phyloP scores from a whole-genome alignment of 495 filamentous ascomycete species.

The Xylaria scruposa region DNA sequence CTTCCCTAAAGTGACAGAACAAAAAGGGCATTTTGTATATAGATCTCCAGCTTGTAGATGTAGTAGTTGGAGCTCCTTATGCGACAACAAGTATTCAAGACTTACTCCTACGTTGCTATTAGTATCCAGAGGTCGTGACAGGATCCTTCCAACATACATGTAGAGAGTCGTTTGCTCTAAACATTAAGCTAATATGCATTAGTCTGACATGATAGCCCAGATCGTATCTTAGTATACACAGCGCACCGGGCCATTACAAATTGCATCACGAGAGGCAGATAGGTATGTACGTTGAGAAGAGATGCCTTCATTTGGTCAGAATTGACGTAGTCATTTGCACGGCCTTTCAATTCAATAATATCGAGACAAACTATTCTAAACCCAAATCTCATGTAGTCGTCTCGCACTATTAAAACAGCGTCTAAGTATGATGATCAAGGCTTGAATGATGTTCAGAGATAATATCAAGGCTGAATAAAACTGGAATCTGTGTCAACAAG shows the following conservation, averaged over 20 bases:
- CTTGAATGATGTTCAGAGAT: background rate
- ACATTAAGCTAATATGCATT: too few species aligned
- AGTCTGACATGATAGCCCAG: too few species aligned
- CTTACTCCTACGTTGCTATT: too few species aligned
- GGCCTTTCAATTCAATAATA: background rate
- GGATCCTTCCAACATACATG: too few species aligned
- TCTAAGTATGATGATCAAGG: conserved; percentile 18
- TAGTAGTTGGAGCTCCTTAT: too few species aligned
- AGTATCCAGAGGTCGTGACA: too few species aligned
- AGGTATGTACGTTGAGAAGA: background rate
- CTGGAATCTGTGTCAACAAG: background rate
- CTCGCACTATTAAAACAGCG: conserved; percentile 11
- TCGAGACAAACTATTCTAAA: conserved; percentile 8
- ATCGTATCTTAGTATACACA: background rate
- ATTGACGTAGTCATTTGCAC: background rate
- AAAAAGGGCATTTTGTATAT: too few species aligned
- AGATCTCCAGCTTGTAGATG: too few species aligned
- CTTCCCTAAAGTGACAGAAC: too few species aligned
- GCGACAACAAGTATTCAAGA: too few species aligned
- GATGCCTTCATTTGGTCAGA: background rate
- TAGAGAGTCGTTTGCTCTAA: too few species aligned
- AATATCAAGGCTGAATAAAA: conserved; percentile 12
- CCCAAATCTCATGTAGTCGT: background rate
- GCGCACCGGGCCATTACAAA: background rate
- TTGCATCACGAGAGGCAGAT: background rate